Evolutionary conservation across 352 stramenopile genomes (phyloP).

Genomic region (Phytopythium chamaehyphon): DNA sequence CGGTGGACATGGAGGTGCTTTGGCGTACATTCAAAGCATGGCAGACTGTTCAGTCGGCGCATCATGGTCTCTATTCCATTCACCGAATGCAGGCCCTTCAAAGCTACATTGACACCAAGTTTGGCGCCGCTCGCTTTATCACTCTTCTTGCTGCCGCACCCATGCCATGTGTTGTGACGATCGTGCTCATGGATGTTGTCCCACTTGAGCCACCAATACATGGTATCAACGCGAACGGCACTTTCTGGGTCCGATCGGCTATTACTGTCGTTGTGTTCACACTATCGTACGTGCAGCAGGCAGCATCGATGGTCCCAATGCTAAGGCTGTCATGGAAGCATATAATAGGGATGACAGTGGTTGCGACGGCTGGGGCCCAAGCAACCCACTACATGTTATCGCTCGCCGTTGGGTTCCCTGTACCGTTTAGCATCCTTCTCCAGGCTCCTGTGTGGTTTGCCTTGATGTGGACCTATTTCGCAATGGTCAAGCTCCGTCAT

Average conservation of each 20-base stretch:
- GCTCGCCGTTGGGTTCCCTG: constrained; percentile 7
- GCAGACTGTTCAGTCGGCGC: neutral
- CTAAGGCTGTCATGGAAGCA: constrained; percentile 9
- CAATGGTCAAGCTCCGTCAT: neutral
- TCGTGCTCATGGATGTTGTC: constrained; percentile 14
- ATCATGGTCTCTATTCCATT: constrained; percentile 7
- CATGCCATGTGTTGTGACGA: constrained; percentile 15
- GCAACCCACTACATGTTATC: constrained; percentile 6
- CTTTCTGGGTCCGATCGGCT: constrained; percentile 9
- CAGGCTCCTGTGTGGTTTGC: constrained; percentile 12
- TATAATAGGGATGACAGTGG: constrained; percentile 2
- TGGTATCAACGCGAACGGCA: constrained; percentile 8
- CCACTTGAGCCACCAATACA: constrained; percentile 7
- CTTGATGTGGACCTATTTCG: constrained; percentile 5
- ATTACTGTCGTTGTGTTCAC: constrained; percentile 6
- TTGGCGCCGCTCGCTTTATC: neutral
- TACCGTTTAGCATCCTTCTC: constrained; percentile 11
- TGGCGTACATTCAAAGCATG: too few relatives aligned
- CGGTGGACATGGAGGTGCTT: too few relatives aligned
- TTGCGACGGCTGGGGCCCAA: constrained; percentile 6
- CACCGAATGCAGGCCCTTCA: constrained; percentile 8
- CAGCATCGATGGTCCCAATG: constrained; percentile 6
- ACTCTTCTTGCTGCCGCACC: constrained; percentile 6
- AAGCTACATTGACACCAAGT: constrained; percentile 2
- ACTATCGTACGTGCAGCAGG: constrained; percentile 7